A percentile compares a stretch with the other conserved stretches of the same genome.
phyloP scores from a whole-genome alignment of 2,329 filamentous ascomycete genomes.

The Pseudogymnoascus sp. region DNA sequence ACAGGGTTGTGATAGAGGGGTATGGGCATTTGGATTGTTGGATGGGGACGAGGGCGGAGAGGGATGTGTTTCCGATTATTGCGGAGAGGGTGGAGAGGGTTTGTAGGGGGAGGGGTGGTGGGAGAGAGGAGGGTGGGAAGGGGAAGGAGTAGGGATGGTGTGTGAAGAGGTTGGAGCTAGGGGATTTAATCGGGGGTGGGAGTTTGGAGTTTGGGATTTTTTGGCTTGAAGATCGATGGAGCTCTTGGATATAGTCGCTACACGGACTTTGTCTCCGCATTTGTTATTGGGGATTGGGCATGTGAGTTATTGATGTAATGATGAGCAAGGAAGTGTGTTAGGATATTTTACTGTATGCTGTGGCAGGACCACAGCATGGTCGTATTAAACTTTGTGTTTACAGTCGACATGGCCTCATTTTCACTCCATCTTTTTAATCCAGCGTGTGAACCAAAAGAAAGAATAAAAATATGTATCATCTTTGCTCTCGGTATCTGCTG shows the following conservation, averaged over 20 bases:
- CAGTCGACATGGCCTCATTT: neutral
- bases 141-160: neutral
- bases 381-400: neutral
- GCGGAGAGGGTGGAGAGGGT: conserved; percentile 49
- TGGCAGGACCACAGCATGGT: neutral
- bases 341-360: neutral
- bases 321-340: neutral
- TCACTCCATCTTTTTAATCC: neutral
- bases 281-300: neutral
- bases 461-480: neutral
- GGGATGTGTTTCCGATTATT: conserved; percentile 52
- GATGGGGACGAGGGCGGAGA: conserved; percentile 53
- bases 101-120: conserved; percentile 17
- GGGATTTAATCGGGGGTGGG: neutral
- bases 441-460: neutral
- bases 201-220: neutral
- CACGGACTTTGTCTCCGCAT: neutral
- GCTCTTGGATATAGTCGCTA: neutral
- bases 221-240: neutral
- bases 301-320: neutral
- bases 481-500: neutral
- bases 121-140: conserved; percentile 15
- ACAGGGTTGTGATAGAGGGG: conserved; percentile 44
- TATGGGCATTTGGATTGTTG: conserved; percentile 57
- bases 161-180: neutral